Conservation (phyloP, 495 filamentous ascomycete species). For the Aspergillus campestris region DNA sequence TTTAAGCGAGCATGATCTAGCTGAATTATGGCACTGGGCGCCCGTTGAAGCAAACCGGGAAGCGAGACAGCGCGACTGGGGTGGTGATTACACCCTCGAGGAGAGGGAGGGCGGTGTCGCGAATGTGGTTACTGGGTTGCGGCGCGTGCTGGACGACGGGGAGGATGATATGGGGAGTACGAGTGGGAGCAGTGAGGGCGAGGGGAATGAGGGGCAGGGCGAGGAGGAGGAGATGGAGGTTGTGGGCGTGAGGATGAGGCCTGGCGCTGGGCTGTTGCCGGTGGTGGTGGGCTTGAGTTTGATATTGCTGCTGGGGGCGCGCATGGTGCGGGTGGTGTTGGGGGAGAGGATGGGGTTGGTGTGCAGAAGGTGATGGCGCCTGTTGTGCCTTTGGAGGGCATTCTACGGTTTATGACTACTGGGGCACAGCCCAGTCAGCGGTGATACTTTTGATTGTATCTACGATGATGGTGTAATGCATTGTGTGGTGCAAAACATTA, state of each 20-base stretch:
- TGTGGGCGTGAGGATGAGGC: conserved; percentile 33
- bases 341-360: conserved; percentile 4
- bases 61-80: conserved; percentile 41
- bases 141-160: conserved; percentile 46
- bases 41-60: conserved; percentile 43
- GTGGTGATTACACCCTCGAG: conserved; percentile 59
- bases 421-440: conserved; percentile 32
- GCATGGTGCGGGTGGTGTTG: conserved; percentile 13
- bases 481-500: not conserved
- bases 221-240: conserved; percentile 46
- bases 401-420: conserved; percentile 48
- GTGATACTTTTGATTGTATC: conserved; percentile 3
- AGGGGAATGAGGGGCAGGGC: conserved; percentile 42
- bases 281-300: conserved; percentile 32
- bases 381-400: conserved; percentile 37
- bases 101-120: conserved; percentile 58
- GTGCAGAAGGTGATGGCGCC: conserved; percentile 26
- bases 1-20: conserved; percentile 31
- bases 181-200: conserved; percentile 26
- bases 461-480: not conserved
- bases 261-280: conserved; percentile 9
- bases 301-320: conserved; percentile 32
- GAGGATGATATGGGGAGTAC: conserved; percentile 45
- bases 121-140: conserved; percentile 63
- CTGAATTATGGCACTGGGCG: conserved; percentile 43